Evolutionary conservation across 345 rosid species (phyloP), one percentile per base, ranked within the genome.

Genomic region (Toxicodendron radicans): DNA sequence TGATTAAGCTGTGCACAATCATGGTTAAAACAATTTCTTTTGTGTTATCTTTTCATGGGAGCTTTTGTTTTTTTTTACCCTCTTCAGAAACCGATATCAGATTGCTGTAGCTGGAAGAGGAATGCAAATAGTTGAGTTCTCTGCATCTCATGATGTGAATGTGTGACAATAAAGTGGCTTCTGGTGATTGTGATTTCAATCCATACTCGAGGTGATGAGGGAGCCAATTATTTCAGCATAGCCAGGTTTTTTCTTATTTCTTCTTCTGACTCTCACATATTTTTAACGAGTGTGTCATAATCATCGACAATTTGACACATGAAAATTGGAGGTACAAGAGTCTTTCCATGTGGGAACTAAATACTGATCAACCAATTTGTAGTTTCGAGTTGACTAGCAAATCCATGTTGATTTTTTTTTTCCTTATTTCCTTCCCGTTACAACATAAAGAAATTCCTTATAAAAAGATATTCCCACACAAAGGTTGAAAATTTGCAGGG

Each of bases 21-120:
- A 45, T 14, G 27, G 10, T 59, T 63, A 38, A 38, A 38, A 38
- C 43, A 38, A 14, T n/a, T 2, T 72, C 20, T 64, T 7, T 11
- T 10, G 16, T 23, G 46, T 17, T 17, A 30, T 64, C 24, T 30
- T 71, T 5, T 35, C 21, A 20, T 57, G 7, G 49, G 9, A 58
- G 2, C 27, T 48, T 51, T 48, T 2, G 7, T 74, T 61, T 52
- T 43, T 33, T 64, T 24, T 27, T 27, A 1, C 32, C 49, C 35
- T 58, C 4, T 64, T 38, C 89, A 95, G 97, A 83, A 81, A 85
- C 79, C 73, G 75, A 45, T 91, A 93, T 81, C 88, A 89, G 84
- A 91, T 95, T 72, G 89, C 83, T 27, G 92, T 93, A 61, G 92
- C 92, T 57, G 98, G 99, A 76, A 91, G 99, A 63, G 98, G 99